Conservation (phyloP, 345 rosid genomes). For the Leavenworthia alabamica region DNA sequence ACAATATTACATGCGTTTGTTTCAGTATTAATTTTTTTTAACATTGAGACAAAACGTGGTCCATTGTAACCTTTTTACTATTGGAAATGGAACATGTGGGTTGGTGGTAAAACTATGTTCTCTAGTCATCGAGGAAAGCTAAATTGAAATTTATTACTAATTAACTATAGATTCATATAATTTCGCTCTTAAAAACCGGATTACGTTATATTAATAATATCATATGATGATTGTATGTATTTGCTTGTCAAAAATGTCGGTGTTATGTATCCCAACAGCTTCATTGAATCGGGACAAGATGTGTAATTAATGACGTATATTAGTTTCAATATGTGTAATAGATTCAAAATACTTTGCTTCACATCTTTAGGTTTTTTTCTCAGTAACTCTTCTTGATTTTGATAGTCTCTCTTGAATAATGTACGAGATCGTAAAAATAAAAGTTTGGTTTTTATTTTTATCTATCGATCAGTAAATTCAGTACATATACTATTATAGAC, state of each 20-base stretch:
- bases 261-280: slow-evolving; percentile 22
- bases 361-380: slow-evolving; percentile 15
- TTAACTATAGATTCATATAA: background rate
- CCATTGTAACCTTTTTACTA: background rate
- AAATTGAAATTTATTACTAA: background rate
- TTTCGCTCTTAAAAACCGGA: background rate
- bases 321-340: background rate
- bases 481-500: background rate
- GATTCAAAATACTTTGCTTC: slow-evolving; percentile 1
- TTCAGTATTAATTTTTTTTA: background rate
- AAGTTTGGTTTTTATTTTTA: background rate
- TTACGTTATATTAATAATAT: slow-evolving; percentile 4
- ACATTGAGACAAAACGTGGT: slow-evolving; percentile 15
- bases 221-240: slow-evolving; percentile 7
- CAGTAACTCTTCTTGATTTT: slow-evolving; percentile 22
- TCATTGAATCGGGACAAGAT: slow-evolving; percentile 23
- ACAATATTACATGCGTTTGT: background rate
- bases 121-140: background rate
- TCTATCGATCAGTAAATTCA: background rate
- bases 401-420: slow-evolving; percentile 1
- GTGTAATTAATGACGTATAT: background rate
- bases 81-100: background rate
- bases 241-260: slow-evolving; percentile 2
- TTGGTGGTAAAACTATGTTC: background rate
- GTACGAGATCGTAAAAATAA: background rate